These are phyloP conservation scores for Lichtheimia ramosa DNA, from an alignment of 371 early-diverging fungal species.

Conservation along the genomic window DNA sequence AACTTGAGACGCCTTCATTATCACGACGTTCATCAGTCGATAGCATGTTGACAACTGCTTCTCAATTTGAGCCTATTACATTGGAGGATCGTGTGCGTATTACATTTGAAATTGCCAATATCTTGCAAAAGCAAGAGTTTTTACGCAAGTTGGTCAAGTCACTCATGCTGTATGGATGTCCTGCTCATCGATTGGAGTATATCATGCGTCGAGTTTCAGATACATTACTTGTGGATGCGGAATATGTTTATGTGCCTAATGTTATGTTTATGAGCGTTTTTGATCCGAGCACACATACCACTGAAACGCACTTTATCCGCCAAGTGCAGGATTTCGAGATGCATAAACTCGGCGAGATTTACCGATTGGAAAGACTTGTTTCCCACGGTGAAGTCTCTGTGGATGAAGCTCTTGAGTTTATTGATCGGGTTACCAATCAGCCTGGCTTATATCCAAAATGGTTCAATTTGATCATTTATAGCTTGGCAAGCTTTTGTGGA, in stretches of 20 bases:
- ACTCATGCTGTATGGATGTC: conserved; percentile 59
- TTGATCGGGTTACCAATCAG: conserved; percentile 39
- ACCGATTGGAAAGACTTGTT: conserved; percentile 52
- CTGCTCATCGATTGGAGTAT: conserved; percentile 61
- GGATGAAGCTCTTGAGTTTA: conserved; percentile 55
- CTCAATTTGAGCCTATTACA: conserved; percentile 53
- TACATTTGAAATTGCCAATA: conserved; percentile 62
- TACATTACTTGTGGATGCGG: conserved; percentile 66
- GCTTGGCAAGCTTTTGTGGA: conserved; percentile 49
- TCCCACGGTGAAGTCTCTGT: conserved; percentile 53
- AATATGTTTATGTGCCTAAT: conserved; percentile 69
- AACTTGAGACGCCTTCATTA: conserved; percentile 22
- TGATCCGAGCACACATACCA: conserved; percentile 74
- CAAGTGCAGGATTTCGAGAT: conserved; percentile 66
- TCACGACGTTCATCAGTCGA: conserved; percentile 39
- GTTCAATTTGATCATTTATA: conserved; percentile 53
- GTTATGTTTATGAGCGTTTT: conserved; percentile 74
- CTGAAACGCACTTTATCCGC: conserved; percentile 75
- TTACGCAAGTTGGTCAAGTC: conserved; percentile 53
- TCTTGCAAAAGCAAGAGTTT: conserved; percentile 63
- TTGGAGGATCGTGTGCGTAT: conserved; percentile 58
- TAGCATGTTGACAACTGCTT: conserved; percentile 49
- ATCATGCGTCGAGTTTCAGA: conserved; percentile 50
- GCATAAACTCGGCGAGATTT: conserved; percentile 63
- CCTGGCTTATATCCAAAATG: conserved; percentile 51